These are phyloP conservation scores for Aspergillus sclerotioniger DNA, from an alignment of 495 filamentous ascomycete genomes.

Conservation along the genomic window DNA sequence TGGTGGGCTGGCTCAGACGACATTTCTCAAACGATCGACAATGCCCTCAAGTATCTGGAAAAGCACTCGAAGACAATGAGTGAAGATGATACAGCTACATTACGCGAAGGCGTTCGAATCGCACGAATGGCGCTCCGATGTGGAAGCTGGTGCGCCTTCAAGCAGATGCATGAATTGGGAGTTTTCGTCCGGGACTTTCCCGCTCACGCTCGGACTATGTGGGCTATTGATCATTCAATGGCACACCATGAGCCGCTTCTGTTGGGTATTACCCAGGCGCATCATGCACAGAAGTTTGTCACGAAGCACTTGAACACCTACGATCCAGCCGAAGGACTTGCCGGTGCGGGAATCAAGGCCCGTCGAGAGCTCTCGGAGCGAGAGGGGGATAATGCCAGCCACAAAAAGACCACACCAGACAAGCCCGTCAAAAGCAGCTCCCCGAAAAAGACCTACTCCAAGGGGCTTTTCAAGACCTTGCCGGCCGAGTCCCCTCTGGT, in stretches of 20 bases:
- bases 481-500: conserved; percentile 53
- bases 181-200: conserved; percentile 64
- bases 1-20: conserved; percentile 83
- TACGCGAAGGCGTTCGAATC: conserved; percentile 60
- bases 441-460: conserved; percentile 35
- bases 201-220: conserved; percentile 49
- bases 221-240: conserved; percentile 56
- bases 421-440: conserved; percentile 30
- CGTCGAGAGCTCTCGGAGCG: conserved; percentile 31
- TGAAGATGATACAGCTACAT: conserved; percentile 54
- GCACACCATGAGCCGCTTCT: conserved; percentile 34
- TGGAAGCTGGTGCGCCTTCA: conserved; percentile 61
- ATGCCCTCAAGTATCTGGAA: conserved; percentile 61
- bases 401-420: conserved; percentile 16
- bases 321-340: conserved; percentile 53
- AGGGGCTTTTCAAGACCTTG: conserved; percentile 35
- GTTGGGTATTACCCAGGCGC: conserved; percentile 56
- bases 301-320: conserved; percentile 46
- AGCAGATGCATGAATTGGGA: conserved; percentile 72
- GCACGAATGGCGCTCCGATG: conserved; percentile 60
- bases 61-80: conserved; percentile 52
- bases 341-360: conserved; percentile 44
- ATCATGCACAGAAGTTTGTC: conserved; percentile 57
- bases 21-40: conserved; percentile 59
- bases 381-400: conserved; percentile 16